A percentile compares a stretch with the other conserved stretches of the same genome.
Conservation (phyloP, 2,329 filamentous ascomycete genomes). For the Gaeumannomyces tritici region DNA sequence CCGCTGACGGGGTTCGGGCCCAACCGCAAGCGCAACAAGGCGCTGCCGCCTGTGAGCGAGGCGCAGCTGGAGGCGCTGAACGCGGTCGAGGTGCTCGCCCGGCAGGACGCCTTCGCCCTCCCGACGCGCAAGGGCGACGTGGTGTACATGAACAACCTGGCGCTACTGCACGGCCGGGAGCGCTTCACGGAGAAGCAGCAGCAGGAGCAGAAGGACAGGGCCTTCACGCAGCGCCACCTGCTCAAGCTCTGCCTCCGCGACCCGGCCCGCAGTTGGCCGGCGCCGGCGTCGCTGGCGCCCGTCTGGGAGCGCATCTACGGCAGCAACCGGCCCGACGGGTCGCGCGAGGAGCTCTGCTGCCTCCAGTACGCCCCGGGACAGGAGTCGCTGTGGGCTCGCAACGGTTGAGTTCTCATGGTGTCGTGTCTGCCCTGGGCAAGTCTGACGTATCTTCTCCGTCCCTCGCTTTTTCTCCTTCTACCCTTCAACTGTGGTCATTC, state of each 20-base stretch:
- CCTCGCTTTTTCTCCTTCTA: too few species aligned
- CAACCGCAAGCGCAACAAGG: conserved; percentile 23
- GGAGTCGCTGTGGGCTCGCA: background rate
- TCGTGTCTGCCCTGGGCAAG: too few species aligned
- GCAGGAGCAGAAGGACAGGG: background rate
- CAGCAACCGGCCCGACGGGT: background rate
- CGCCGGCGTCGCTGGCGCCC: background rate
- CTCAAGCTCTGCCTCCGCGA: background rate
- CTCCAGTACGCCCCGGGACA: background rate
- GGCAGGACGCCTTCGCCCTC: conserved; percentile 32
- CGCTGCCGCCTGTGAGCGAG: conserved; percentile 46
- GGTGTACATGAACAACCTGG: conserved; percentile 44
- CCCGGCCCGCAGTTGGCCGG: background rate
- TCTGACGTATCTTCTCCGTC: too few species aligned
- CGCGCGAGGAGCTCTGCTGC: background rate
- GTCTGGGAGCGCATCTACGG: background rate
- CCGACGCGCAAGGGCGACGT: conserved; percentile 41
- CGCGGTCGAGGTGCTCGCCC: conserved; percentile 36
- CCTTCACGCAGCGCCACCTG: background rate
- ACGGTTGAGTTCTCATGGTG: background rate
- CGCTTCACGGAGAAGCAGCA: conserved; percentile 11
- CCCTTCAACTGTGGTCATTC: too few species aligned
- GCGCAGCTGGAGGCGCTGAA: conserved; percentile 42
- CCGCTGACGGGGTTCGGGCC: background rate
- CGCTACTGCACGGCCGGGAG: conserved; percentile 40